A percentile compares a stretch with the other conserved stretches of the same genome.
Evolutionary conservation across 225 moss, liverwort and hornwort species (phyloP).

Genomic region (Asterella californica): DNA sequence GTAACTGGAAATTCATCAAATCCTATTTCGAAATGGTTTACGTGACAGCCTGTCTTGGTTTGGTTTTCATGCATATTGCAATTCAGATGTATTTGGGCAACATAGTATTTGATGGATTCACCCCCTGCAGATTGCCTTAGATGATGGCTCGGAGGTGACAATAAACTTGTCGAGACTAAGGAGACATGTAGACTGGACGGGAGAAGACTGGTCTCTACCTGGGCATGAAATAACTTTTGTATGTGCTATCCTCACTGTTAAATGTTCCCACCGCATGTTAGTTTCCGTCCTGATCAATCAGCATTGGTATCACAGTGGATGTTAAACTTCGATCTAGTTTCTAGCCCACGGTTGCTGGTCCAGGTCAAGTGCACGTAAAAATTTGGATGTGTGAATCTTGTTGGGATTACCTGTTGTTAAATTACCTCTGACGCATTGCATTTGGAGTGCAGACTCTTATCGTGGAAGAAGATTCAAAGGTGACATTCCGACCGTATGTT

Average conservation of each 20-base stretch:
- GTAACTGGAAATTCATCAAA: conserved; percentile 14
- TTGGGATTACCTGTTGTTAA: background rate
- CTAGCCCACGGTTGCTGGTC: too few species aligned
- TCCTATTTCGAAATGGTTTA: background rate
- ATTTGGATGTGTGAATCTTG: background rate
- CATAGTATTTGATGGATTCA: background rate
- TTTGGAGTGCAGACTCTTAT: conserved; percentile 36
- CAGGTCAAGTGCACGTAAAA: too few species aligned
- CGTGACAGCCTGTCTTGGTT: background rate
- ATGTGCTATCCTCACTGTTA: conserved; percentile 6
- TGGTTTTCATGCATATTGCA: background rate
- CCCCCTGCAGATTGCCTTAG: conserved; percentile 34
- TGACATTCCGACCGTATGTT: conserved; percentile 49
- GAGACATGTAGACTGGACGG: conserved; percentile 50
- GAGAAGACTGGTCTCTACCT: conserved; percentile 43
- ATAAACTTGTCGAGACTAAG: conserved; percentile 22
- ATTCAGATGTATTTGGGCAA: background rate
- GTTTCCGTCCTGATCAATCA: too few species aligned
- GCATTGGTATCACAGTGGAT: too few species aligned
- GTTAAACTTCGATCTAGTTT: too few species aligned
- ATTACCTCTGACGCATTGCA: background rate
- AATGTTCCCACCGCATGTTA: background rate
- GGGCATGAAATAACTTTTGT: conserved; percentile 47
- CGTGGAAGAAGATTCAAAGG: conserved; percentile 30
- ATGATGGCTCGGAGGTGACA: conserved; percentile 33